Percentiles rank a stretch among this genome's conserved stretches.
Conservation (phyloP, 1,284 basidiomycete species). For the Volvariella volvacea region DNA sequence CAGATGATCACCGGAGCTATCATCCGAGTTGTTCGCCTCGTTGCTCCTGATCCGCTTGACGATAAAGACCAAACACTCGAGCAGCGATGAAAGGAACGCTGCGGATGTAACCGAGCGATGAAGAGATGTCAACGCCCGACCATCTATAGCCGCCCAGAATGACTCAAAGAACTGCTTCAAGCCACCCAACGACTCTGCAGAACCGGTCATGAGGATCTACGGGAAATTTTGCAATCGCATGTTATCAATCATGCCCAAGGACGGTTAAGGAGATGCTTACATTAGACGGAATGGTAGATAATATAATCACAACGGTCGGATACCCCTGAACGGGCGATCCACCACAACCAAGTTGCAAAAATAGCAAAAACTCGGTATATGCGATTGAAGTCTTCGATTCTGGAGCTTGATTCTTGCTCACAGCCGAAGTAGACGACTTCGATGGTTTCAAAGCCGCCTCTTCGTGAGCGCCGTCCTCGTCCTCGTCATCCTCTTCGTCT, state of each 20-base stretch:
- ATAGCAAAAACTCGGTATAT: slow-evolving; percentile 68
- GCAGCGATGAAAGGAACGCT: slow-evolving; percentile 61
- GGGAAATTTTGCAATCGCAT: background rate
- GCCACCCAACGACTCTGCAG: background rate
- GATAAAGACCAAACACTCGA: slow-evolving; percentile 66
- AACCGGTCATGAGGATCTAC: background rate
- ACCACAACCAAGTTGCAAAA: slow-evolving; percentile 69
- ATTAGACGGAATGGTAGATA: slow-evolving; percentile 70
- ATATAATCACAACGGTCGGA: slow-evolving; percentile 67
- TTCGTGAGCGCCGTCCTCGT: slow-evolving; percentile 16
- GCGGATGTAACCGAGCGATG: slow-evolving; percentile 42
- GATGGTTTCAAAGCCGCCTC: slow-evolving; percentile 5
- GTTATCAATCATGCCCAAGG: background rate
- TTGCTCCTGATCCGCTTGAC: slow-evolving; percentile 28
- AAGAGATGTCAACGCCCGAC: slow-evolving; percentile 51
- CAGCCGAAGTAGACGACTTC: background rate
- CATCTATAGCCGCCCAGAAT: slow-evolving; percentile 74
- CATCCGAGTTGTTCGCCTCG: slow-evolving; percentile 5
- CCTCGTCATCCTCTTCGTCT: slow-evolving; percentile 29
- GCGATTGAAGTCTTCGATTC: slow-evolving; percentile 29
- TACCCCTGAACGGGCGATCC: slow-evolving; percentile 74
- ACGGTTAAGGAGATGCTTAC: slow-evolving; percentile 28
- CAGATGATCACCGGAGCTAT: slow-evolving; percentile 4
- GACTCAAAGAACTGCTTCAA: slow-evolving; percentile 55
- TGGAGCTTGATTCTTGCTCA: background rate